Conservation (phyloP, 1,139 yeast genomes). For the Geotrichum phurueaensis region DNA sequence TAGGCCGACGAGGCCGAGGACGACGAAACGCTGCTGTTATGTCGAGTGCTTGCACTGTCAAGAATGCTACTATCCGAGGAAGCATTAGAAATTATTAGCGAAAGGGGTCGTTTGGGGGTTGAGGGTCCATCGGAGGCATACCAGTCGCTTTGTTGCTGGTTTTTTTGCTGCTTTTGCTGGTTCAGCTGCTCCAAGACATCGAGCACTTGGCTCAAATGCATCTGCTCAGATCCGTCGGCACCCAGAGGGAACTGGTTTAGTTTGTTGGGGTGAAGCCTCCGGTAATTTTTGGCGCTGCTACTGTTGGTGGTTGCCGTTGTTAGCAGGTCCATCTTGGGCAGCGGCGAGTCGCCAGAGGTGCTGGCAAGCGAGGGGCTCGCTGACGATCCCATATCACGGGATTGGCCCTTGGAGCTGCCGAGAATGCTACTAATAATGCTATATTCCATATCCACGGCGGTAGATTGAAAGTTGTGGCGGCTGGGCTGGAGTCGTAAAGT, state of each 20-base stretch:
- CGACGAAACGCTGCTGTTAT: background rate
- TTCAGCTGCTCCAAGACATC: conserved; percentile 16
- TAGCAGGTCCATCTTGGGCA: background rate
- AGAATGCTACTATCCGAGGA: background rate
- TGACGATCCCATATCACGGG: conserved; percentile 1
- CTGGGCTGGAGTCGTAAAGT: conserved; percentile 9
- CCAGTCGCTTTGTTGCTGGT: conserved; percentile 12
- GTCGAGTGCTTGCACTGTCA: background rate
- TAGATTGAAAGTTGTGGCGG: conserved; percentile 46
- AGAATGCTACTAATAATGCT: conserved; percentile 69
- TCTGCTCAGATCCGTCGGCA: conserved; percentile 5
- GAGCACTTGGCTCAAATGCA: conserved; percentile 13
- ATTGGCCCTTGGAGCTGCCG: conserved; percentile 34
- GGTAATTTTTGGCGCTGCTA: background rate
- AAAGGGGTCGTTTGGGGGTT: conserved; percentile 15
- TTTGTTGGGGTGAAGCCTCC: conserved; percentile 17
- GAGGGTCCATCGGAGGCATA: background rate
- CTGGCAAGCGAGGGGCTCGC: conserved; percentile 13
- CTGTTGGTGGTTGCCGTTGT: background rate
- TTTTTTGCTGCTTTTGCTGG: background rate
- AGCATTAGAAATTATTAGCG: conserved; percentile 15
- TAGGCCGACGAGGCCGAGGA: background rate
- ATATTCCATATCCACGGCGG: conserved; percentile 77
- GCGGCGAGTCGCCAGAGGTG: conserved; percentile 4
- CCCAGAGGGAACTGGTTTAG: conserved; percentile 25